A percentile compares a stretch with the other conserved stretches of the same genome.
Conservation (phyloP, 148 eudicot genomes). For the Fagopyrum tataricum region DNA sequence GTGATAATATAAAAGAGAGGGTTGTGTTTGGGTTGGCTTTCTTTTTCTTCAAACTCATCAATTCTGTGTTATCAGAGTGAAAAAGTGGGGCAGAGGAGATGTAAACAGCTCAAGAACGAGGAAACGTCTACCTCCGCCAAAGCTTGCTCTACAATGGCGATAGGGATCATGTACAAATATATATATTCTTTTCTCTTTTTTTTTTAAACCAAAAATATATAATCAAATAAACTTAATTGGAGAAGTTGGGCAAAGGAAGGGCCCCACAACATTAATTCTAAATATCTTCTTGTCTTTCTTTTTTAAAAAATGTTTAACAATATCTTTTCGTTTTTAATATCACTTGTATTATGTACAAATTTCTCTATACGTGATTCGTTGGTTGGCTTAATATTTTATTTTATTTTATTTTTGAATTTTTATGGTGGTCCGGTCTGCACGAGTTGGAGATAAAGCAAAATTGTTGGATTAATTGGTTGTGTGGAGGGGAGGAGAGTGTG, state of each 20-base stretch:
- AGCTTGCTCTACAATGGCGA: conserved; percentile 14
- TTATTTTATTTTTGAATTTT: neutral
- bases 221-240: neutral
- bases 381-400: conserved; percentile 2
- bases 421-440: conserved; percentile 12
- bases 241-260: neutral
- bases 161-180: neutral
- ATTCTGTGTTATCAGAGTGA: neutral
- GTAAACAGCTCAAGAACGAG: conserved; percentile 9
- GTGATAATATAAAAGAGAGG: neutral
- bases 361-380: neutral
- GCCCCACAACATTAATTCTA: conserved; percentile 1
- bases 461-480: neutral
- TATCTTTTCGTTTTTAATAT: neutral
- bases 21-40: neutral
- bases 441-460: conserved; percentile 8
- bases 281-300: conserved; percentile 12
- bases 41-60: neutral
- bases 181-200: no score
- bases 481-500: conserved; percentile 7
- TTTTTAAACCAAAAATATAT: neutral
- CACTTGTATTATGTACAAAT: neutral
- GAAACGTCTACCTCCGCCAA: conserved; percentile 12
- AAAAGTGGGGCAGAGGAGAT: conserved; percentile 13
- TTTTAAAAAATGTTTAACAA: neutral